Percentiles rank a stretch among this genome's conserved stretches.
Conservation (phyloP, 371 early-diverging fungal genomes). For the Circinella umbellata region DNA sequence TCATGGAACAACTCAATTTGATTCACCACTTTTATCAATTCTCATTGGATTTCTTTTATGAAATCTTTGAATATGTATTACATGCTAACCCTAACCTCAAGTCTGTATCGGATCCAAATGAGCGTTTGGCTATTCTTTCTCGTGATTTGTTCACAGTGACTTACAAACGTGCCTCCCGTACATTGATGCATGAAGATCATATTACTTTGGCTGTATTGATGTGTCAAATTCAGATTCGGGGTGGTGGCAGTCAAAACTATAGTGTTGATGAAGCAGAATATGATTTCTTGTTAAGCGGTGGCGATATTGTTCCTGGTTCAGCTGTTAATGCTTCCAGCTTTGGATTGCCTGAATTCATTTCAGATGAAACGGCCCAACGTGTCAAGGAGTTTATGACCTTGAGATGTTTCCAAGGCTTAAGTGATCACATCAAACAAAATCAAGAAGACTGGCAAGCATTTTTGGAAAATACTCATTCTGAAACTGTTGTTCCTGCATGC, state of each 20-base stretch:
- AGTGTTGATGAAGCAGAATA: conserved; percentile 74
- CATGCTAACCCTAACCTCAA: conserved; percentile 79
- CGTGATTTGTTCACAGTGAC: conserved; percentile 86
- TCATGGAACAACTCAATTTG: conserved; percentile 90
- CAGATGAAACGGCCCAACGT: conserved; percentile 65
- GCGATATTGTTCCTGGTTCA: conserved; percentile 52
- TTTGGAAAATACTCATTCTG: conserved; percentile 58
- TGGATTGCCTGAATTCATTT: conserved; percentile 57
- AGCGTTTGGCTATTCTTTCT: conserved; percentile 78
- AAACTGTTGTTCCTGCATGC: conserved; percentile 68
- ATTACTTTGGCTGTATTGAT: conserved; percentile 88
- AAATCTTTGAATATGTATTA: conserved; percentile 90
- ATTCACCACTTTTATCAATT: conserved; percentile 97
- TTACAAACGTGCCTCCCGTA: conserved; percentile 82
- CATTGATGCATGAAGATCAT: conserved; percentile 91
- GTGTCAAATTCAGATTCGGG: conserved; percentile 84
- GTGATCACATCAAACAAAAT: conserved; percentile 55
- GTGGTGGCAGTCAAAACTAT: conserved; percentile 45
- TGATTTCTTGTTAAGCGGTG: conserved; percentile 70
- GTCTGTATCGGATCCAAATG: conserved; percentile 71
- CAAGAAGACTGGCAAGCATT: conserved; percentile 66
- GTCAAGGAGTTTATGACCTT: conserved; percentile 60
- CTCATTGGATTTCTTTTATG: conserved; percentile 95
- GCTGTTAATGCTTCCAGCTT: conserved; percentile 43
- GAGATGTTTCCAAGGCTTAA: conserved; percentile 59